Base-by-base conservation (phyloP, 345 rosid genomes). In the Durio zibethinus region DNA sequence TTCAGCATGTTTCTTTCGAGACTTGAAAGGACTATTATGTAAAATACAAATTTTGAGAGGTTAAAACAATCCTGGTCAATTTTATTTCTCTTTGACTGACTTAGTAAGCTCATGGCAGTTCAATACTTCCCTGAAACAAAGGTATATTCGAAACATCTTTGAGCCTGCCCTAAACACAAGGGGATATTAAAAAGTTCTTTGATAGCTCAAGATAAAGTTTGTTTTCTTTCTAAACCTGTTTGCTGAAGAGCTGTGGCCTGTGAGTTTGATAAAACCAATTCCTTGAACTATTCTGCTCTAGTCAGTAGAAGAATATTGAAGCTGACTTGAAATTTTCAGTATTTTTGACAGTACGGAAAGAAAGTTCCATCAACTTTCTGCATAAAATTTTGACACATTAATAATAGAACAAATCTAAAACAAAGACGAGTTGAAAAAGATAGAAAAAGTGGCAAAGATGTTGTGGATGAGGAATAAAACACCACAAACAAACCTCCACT, bases 401-500 rank as follows among this genome's bases (percentile, higher is more conserved):
- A 15, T n/a, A n/a, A 21, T 23, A 2, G 9, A 42, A 67, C 45
- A n/a, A n/a, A 7, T 38, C 21, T 3, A 67, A 3, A 43, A 23
- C 25, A 42, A n/a, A 33, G 10, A n/a, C 10, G 10, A 70, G 38
- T 45, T 23, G 57, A 70, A 27, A 70, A 35, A 36, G 14, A 54
- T n/a, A 35, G 64, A 20, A 18, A 5, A 73, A 16, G 43, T 61
- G 52, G 38, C 71, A 29, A 43, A 74, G 36, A 33, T 43, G 18
- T 20, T 18, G 62, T 53, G 69, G 78, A 11, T 45, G 71, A 43
- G 43, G 76, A 57, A 25, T 42, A 56, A 42, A 42, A 62, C 25
- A 61, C 45, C 59, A 62, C 40, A 60, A 45, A 62, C 40, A 60
- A 45, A 61, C n/a, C 53, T 18, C 80, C 80, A 78, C 80, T 78